A percentile compares a stretch with the other conserved stretches of the same genome.
phyloP scores from a whole-genome alignment of 495 filamentous ascomycete species.

The Amphirosellinia nigrospora region DNA sequence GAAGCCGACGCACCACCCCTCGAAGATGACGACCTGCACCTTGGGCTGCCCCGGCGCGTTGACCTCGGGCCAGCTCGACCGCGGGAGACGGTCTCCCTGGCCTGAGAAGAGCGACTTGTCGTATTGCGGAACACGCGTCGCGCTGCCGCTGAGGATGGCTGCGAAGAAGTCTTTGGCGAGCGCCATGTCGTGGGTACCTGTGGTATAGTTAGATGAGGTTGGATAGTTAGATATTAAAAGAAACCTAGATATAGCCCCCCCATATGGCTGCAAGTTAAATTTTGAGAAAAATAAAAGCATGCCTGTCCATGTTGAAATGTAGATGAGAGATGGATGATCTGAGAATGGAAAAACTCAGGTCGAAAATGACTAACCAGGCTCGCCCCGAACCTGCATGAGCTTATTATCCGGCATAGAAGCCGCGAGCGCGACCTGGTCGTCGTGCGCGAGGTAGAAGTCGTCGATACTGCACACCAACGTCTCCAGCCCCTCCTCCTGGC shows the following conservation, averaged over 20 bases:
- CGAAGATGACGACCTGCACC: constrained; percentile 77
- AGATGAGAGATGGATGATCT: background rate
- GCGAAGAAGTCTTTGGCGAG: constrained; percentile 68
- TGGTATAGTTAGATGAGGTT: background rate
- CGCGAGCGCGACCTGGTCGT: constrained; percentile 73
- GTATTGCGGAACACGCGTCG: constrained; percentile 75
- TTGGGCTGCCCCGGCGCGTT: constrained; percentile 60
- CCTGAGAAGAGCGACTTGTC: constrained; percentile 82
- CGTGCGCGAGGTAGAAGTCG: constrained; percentile 84
- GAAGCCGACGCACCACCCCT: constrained; percentile 95
- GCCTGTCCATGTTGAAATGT: no score
- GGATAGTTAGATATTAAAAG: background rate
- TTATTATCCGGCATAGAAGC: constrained; percentile 69
- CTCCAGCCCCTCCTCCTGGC: constrained; percentile 67
- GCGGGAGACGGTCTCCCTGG: constrained; percentile 75
- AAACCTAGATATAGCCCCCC: no score
- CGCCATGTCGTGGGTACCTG: constrained; percentile 80
- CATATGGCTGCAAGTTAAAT: no score
- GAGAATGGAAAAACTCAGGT: background rate
- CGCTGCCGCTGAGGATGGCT: constrained; percentile 58
- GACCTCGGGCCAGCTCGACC: constrained; percentile 64
- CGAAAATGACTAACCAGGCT: constrained; percentile 59
- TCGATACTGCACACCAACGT: constrained; percentile 86
- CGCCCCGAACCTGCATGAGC: constrained; percentile 81
- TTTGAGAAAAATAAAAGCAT: no score